Evolutionary conservation across 148 eudicot genomes (phyloP).

Genomic region (Spergularia marina): DNA sequence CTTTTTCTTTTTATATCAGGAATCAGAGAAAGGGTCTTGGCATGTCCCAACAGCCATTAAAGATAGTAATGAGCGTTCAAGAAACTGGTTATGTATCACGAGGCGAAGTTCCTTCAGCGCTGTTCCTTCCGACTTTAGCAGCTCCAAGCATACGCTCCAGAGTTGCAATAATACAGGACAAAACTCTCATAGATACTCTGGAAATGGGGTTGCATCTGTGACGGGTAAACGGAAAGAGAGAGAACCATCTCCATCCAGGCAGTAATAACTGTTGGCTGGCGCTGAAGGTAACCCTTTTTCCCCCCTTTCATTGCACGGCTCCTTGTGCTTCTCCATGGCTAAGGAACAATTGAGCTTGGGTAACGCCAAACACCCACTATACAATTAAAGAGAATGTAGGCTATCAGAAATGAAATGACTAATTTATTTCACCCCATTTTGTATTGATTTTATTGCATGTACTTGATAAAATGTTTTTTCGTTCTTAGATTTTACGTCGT

Average conservation of each 20-base stretch:
- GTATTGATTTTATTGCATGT: not conserved
- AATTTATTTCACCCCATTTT: not conserved
- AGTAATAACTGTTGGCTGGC: not conserved
- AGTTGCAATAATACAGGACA: not conserved
- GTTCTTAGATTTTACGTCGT: not conserved
- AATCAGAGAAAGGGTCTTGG: conserved; percentile 52
- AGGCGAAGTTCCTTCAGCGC: conserved; percentile 28
- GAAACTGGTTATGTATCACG: conserved; percentile 74
- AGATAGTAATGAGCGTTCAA: conserved; percentile 41
- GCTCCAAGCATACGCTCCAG: not conserved
- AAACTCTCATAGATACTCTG: conserved; percentile 8
- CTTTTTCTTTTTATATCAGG: not conserved
- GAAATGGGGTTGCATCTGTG: conserved; percentile 14
- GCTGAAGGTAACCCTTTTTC: not conserved
- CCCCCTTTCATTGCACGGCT: conserved; percentile 21
- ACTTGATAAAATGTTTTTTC: not conserved
- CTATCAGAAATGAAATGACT: not conserved
- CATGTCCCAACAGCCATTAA: conserved; percentile 56
- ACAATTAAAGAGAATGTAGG: not conserved
- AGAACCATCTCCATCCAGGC: conserved; percentile 23
- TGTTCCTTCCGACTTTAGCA: not conserved
- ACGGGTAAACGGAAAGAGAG: conserved; percentile 62
- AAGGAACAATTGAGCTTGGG: not conserved
- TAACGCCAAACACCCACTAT: not conserved
- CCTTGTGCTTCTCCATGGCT: conserved; percentile 32